Evolutionary conservation across 352 stramenopile species (phyloP).

Genomic region (Lagenidium giganteum): DNA sequence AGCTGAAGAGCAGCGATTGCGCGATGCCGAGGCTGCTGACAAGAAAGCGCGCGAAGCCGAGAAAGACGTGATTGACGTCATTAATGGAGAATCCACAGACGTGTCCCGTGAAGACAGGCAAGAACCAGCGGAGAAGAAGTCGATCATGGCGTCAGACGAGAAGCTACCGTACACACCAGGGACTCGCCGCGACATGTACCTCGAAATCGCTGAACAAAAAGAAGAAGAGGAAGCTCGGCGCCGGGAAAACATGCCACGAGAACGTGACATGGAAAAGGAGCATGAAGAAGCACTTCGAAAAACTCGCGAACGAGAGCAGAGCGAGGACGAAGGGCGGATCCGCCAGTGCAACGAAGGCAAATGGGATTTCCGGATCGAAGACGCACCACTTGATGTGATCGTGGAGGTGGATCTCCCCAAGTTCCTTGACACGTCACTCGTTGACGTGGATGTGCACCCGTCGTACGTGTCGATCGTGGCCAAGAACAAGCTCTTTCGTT

Average conservation of each 20-base stretch:
- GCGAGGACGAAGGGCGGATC: constrained; percentile 22
- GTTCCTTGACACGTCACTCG: constrained; percentile 88
- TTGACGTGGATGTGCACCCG: constrained; percentile 94
- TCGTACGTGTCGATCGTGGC: constrained; percentile 91
- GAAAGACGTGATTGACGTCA: constrained; percentile 33
- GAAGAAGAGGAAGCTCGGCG: constrained; percentile 84
- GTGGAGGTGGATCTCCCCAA: constrained; percentile 82
- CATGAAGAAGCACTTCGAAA: constrained; percentile 57
- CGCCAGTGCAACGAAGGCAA: constrained; percentile 91
- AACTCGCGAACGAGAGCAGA: constrained; percentile 25
- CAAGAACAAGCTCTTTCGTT: constrained; percentile 87
- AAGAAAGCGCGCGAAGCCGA: constrained; percentile 6
- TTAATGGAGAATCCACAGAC: constrained; percentile 26
- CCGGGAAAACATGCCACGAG: constrained; percentile 70
- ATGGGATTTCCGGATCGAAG: constrained; percentile 81
- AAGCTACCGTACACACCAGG: constrained; percentile 67
- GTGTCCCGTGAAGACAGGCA: constrained; percentile 24
- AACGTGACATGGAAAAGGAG: constrained; percentile 85
- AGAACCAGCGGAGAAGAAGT: constrained; percentile 24
- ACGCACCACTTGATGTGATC: constrained; percentile 50
- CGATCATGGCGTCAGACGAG: constrained; percentile 37
- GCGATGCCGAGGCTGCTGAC: constrained; percentile 4
- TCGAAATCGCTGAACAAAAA: constrained; percentile 93
- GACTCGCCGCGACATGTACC: constrained; percentile 81
- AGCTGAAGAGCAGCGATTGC: constrained; percentile 11